Percentiles rank a stretch among this genome's conserved stretches.
These are phyloP conservation scores for Aspergillus funiculosus DNA, from an alignment of 495 filamentous ascomycete genomes.

Conservation along the genomic window DNA sequence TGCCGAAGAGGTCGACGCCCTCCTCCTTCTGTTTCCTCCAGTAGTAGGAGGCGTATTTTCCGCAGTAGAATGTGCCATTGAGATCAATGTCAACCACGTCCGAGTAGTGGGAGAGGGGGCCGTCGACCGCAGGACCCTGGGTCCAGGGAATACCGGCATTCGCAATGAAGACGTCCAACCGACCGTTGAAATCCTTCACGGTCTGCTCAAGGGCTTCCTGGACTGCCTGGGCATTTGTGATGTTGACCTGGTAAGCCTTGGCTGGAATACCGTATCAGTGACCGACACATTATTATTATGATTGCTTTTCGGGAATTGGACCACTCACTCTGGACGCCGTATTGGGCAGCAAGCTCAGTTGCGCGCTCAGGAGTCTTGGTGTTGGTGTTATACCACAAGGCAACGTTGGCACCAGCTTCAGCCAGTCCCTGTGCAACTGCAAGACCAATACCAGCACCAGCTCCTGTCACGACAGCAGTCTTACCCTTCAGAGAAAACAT, in stretches of 20 bases:
- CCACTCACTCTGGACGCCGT: constrained; percentile 69
- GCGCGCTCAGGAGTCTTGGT: constrained; percentile 64
- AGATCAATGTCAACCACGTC: constrained; percentile 69
- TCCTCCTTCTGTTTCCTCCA: constrained; percentile 62
- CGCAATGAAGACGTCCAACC: constrained; percentile 74
- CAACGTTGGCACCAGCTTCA: constrained; percentile 82
- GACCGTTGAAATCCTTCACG: constrained; percentile 64
- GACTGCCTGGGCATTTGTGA: constrained; percentile 55
- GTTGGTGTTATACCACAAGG: constrained; percentile 82
- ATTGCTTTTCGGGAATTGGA: too few species aligned
- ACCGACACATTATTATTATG: not conserved
- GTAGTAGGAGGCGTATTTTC: constrained; percentile 66
- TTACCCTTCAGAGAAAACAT: constrained; percentile 80
- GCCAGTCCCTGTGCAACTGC: constrained; percentile 70
- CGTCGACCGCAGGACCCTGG: constrained; percentile 61
- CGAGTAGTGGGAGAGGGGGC: constrained; percentile 57
- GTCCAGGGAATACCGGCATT: constrained; percentile 76
- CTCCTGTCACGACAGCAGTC: constrained; percentile 79
- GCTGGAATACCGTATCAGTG: constrained; percentile 37
- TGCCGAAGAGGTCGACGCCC: constrained; percentile 59
- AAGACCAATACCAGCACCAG: constrained; percentile 75
- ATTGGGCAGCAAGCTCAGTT: constrained; percentile 63
- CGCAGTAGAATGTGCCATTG: constrained; percentile 79
- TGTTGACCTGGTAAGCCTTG: constrained; percentile 70
- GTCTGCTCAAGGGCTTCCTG: constrained; percentile 50